Percentiles rank a stretch among this genome's conserved stretches.
These are phyloP conservation scores for Ambrosia artemisiifolia DNA, from an alignment of 129 eudicot species.

Conservation along the genomic window DNA sequence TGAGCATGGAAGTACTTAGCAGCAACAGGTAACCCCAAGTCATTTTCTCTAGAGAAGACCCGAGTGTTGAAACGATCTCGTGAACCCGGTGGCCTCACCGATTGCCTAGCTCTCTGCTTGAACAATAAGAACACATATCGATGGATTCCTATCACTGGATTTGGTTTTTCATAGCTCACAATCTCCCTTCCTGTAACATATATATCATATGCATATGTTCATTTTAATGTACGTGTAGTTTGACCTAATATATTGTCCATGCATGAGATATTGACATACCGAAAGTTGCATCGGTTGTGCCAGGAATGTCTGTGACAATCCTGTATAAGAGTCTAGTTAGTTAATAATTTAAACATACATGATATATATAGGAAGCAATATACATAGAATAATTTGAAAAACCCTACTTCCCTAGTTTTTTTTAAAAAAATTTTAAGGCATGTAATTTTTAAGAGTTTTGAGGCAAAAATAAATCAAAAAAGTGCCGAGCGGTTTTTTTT, in stretches of 20 bases:
- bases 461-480: too few species aligned
- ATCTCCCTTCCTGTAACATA: conserved; percentile 61
- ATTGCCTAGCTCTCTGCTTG: conserved; percentile 69
- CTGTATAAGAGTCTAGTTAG: conserved; percentile 33
- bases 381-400: too few species aligned
- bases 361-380: too few species aligned
- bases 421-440: too few species aligned
- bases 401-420: too few species aligned
- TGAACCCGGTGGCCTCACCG: conserved; percentile 64
- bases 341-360: not conserved
- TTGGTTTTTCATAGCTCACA: conserved; percentile 82
- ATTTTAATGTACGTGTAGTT: not conserved
- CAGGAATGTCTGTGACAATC: conserved; percentile 93
- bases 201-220: not conserved
- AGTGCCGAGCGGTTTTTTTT: too few species aligned
- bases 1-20: conserved; percentile 86
- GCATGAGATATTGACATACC: conserved; percentile 33
- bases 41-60: conserved; percentile 51
- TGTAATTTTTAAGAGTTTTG: too few species aligned
- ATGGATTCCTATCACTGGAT: conserved; percentile 77
- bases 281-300: conserved; percentile 84
- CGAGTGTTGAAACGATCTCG: conserved; percentile 76
- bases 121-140: conserved; percentile 71
- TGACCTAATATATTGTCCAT: not conserved
- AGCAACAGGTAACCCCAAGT: conserved; percentile 75